Evolutionary conservation across 768 basidiomycete genomes (phyloP), one percentile per base, ranked within the genome.

Genomic region (Lentinus brumalis): DNA sequence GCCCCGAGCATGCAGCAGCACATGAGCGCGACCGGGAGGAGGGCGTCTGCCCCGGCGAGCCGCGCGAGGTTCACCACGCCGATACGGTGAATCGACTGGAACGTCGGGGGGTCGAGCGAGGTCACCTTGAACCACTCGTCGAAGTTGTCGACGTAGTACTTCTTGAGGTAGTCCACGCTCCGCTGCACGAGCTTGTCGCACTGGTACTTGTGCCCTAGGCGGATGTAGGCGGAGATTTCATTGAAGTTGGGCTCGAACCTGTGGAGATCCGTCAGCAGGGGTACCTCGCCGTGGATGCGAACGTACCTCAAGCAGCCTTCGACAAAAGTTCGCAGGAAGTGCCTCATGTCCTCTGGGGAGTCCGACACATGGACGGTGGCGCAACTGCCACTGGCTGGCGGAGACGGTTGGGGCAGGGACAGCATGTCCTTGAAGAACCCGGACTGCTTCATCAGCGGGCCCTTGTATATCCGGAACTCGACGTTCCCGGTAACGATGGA

Each of bases 341-440:
- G 44, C n/a, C 31, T 35, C 7, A 61, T 9, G 52, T 61, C 63
- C 11, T 47, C 18, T 9, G 61, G 29, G 6, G 57, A 39, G 31
- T 66, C 66, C 14, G 59, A 41, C 2, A 66, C 8, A 8, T 49
- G 46, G 18, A 49, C 46, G 2, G 29, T 29, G 18, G 46, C 46
- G 26, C 46, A 49, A 14, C 44, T 21, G 14, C 9, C 44, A 21
- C 46, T 29, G 10, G 12, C 18, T 1, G 46, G 18, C 12, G 26
- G 14, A 4, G 46, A 26, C 8, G 49, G 50, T 18, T 55, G 53
- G 3, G 53, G 53, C 15, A 55, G 16, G 4, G 57, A 58, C 8
- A 58, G 40, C 66, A 72, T 66, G 47, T 69, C 70, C n/a, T 53
- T 56, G 60, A 71, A 73, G 8, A 73, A 66, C 0, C 69, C 58